Evolutionary conservation across 345 rosid genomes (phyloP).

Genomic region (Corymbia maculata): DNA sequence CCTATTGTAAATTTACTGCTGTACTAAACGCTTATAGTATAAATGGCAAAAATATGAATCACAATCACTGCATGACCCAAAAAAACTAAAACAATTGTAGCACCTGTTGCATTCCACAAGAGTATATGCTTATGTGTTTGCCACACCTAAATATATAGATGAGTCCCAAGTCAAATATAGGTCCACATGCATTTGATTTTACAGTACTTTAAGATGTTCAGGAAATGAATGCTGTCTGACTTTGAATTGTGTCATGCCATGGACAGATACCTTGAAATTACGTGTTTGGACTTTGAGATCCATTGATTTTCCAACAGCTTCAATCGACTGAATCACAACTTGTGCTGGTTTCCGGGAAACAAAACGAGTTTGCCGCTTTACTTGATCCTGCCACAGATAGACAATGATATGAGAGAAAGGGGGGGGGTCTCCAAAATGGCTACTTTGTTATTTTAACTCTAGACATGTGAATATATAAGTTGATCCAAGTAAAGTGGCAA

Average conservation of each 20-base stretch:
- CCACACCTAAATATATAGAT: background rate
- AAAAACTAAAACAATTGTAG: background rate
- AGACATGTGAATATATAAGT: background rate
- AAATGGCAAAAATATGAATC: background rate
- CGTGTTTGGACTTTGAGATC: constrained; percentile 54
- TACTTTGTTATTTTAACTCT: background rate
- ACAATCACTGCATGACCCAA: background rate
- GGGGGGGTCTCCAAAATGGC: background rate
- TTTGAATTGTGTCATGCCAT: background rate
- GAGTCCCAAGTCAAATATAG: background rate
- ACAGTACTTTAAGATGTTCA: background rate
- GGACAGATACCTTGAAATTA: constrained; percentile 57
- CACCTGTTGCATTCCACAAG: background rate
- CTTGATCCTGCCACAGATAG: constrained; percentile 41
- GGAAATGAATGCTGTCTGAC: background rate
- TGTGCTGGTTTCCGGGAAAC: constrained; percentile 65
- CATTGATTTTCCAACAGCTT: constrained; percentile 65
- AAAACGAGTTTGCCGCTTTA: constrained; percentile 81
- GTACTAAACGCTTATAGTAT: background rate
- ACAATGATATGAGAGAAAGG: background rate
- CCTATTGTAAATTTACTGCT: background rate
- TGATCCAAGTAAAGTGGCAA: background rate
- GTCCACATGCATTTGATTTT: background rate
- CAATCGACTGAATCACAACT: constrained; percentile 54
- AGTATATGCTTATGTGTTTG: background rate